These are phyloP conservation scores for Drechslerella coelobrocha DNA, from an alignment of 2,329 filamentous ascomycete genomes.

Conservation along the genomic window DNA sequence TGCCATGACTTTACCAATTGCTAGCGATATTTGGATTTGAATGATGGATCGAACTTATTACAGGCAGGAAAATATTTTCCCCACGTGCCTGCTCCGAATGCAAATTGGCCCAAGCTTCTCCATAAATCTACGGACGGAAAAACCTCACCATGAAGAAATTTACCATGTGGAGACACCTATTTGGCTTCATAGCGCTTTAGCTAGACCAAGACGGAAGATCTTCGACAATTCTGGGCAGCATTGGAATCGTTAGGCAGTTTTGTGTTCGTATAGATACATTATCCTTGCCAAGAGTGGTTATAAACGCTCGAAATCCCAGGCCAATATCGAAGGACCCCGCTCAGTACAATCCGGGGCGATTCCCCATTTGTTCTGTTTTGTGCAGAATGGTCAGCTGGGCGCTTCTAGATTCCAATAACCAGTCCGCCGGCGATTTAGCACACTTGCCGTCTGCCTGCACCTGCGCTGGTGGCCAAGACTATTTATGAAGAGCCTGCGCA, in stretches of 20 bases:
- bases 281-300: too few relatives aligned
- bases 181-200: neutral
- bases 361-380: neutral
- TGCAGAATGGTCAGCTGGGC: too few relatives aligned
- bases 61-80: neutral
- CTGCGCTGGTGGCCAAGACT: too few relatives aligned
- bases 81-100: neutral
- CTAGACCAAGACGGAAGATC: slow-evolving; percentile 49
- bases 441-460: too few relatives aligned
- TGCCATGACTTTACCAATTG: too few relatives aligned
- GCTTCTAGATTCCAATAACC: too few relatives aligned
- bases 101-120: neutral
- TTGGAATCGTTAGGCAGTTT: neutral
- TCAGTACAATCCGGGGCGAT: too few relatives aligned
- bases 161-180: neutral
- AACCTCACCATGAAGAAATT: slow-evolving; percentile 16
- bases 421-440: too few relatives aligned
- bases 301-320: too few relatives aligned
- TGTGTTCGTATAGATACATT: neutral
- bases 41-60: too few relatives aligned
- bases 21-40: too few relatives aligned
- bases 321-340: slow-evolving; percentile 12
- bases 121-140: slow-evolving; percentile 27
- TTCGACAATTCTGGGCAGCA: slow-evolving; percentile 6
- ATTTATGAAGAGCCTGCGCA: too few relatives aligned